These are phyloP conservation scores for Loxodes magnus DNA, from an alignment of 73 alveolate genomes.

Conservation along the genomic window DNA sequence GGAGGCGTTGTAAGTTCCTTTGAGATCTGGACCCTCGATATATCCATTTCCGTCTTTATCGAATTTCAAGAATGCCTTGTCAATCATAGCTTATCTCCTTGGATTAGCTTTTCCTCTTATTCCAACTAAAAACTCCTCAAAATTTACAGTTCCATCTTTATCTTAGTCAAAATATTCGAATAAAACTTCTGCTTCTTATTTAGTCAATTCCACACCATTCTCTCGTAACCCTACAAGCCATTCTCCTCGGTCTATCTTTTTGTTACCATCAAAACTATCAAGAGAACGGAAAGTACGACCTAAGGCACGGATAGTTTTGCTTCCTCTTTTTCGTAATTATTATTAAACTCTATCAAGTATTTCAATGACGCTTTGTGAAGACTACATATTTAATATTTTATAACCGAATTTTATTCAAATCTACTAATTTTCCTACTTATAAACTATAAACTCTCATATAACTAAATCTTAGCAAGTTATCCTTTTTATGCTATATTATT, in stretches of 20 bases:
- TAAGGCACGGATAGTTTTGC: constrained; percentile 58
- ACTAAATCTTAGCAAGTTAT: no score
- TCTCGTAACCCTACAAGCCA: constrained; percentile 74
- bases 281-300: constrained; percentile 74
- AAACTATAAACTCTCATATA: no score
- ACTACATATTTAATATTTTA: constrained; percentile 1
- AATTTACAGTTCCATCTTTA: constrained; percentile 66
- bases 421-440: no score
- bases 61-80: constrained; percentile 88
- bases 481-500: no score
- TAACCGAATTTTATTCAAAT: no score
- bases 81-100: constrained; percentile 72
- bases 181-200: constrained; percentile 69
- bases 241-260: constrained; percentile 77
- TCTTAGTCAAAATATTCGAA: constrained; percentile 64
- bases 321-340: constrained; percentile 51
- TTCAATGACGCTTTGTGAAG: constrained; percentile 13
- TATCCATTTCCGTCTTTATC: constrained; percentile 85
- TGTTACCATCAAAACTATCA: constrained; percentile 80
- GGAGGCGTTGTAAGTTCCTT: constrained; percentile 71
- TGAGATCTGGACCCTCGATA: constrained; percentile 74
- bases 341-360: constrained; percentile 30
- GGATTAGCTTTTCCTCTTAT: constrained; percentile 84
- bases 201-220: constrained; percentile 74
- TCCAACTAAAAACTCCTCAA: constrained; percentile 82